A percentile compares a stretch with the other conserved stretches of the same genome.
These are phyloP conservation scores for Hericium coralloides DNA, from an alignment of 768 basidiomycete species.

Conservation along the genomic window DNA sequence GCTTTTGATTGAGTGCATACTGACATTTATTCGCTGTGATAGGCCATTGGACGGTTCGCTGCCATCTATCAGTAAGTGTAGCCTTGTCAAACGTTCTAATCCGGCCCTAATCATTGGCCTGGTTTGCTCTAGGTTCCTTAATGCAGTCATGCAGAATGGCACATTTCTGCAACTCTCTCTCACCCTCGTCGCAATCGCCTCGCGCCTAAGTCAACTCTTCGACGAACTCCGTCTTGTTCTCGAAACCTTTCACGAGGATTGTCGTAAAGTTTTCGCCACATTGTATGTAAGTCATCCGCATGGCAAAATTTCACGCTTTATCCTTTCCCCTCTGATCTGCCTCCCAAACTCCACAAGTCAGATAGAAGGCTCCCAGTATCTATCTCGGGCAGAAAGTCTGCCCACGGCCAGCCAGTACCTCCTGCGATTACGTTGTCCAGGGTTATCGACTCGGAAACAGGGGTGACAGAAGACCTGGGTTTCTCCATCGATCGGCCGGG, in stretches of 20 bases:
- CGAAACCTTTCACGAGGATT: slow-evolving; percentile 1
- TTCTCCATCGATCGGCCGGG: not conserved
- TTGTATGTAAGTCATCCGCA: slow-evolving; percentile 5
- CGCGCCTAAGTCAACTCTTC: slow-evolving; percentile 34
- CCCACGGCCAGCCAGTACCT: not conserved
- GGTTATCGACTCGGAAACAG: not conserved
- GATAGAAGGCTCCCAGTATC: too few species aligned
- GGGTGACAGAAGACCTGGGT: not conserved
- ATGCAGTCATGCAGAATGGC: slow-evolving; percentile 57
- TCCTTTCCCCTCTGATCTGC: not conserved
- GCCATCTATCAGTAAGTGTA: slow-evolving; percentile 42
- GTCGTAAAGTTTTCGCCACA: not conserved
- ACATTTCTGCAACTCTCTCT: slow-evolving; percentile 67
- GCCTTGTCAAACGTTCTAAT: not conserved
- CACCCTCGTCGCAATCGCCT: slow-evolving; percentile 49
- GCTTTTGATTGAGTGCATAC: not conserved
- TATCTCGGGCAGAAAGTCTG: not conserved
- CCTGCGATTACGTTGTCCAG: not conserved
- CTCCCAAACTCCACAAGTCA: too few species aligned
- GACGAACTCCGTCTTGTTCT: not conserved
- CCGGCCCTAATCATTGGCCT: not conserved
- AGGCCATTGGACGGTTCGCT: slow-evolving; percentile 40
- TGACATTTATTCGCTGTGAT: not conserved
- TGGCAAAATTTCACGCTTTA: not conserved
- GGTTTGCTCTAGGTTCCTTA: slow-evolving; percentile 39